A percentile compares a stretch with the other conserved stretches of the same genome.
Conservation (phyloP, 495 filamentous ascomycete genomes). For the Podospora anserina region DNA sequence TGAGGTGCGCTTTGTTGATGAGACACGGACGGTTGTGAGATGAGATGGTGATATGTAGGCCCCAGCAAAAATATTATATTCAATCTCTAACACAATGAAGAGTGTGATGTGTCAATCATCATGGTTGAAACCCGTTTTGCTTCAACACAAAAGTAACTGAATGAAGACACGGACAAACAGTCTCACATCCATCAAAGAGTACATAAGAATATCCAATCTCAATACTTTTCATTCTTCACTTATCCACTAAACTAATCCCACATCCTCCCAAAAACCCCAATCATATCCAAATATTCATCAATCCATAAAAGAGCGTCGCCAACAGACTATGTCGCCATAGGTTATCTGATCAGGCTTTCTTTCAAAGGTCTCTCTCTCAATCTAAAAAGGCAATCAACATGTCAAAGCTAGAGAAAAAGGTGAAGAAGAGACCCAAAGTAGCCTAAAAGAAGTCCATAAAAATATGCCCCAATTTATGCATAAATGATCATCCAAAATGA, state of each 20-base stretch:
- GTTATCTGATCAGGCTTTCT: neutral
- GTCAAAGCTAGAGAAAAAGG: neutral
- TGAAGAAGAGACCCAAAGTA: neutral
- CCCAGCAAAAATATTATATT: neutral
- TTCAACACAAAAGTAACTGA: neutral
- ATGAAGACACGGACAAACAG: neutral
- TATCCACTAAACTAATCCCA: neutral
- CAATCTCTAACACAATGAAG: neutral
- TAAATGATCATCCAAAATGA: conserved; percentile 4
- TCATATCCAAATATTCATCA: neutral
- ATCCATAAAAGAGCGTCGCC: conserved; percentile 1
- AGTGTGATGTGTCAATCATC: neutral
- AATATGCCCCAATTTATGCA: neutral
- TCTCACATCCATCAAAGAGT: neutral
- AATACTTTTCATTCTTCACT: neutral
- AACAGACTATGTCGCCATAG: conserved; percentile 8
- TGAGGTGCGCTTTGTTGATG: neutral
- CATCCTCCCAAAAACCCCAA: neutral
- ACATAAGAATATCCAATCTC: neutral
- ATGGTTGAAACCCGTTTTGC: neutral
- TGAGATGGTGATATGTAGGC: neutral
- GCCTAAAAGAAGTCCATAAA: neutral
- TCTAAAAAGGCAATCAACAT: neutral
- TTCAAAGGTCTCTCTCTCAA: neutral
- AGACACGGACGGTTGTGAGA: neutral